Conservation (phyloP, 1,284 basidiomycete species). For the Anthracocystis panici-leucophaei region DNA sequence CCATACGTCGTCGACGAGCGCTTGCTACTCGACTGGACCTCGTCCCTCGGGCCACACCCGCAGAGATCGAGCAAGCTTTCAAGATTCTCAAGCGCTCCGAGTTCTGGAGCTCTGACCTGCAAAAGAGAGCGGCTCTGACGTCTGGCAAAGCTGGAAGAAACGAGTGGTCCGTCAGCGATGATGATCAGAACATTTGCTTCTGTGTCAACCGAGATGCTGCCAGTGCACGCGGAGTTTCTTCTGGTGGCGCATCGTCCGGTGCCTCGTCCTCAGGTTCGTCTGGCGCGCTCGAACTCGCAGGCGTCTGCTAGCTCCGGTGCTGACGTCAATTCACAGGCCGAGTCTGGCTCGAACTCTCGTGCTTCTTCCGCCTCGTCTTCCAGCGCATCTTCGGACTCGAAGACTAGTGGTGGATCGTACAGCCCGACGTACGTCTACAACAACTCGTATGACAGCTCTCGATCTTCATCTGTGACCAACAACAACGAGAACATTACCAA, state of each 20-base stretch:
- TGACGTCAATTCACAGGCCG: neutral
- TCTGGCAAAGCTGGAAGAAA: conserved; percentile 20
- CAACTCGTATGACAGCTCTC: conserved; percentile 35
- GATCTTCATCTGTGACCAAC: conserved; percentile 24
- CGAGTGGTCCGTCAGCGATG: conserved; percentile 34
- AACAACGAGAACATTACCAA: conserved; percentile 20
- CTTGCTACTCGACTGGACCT: conserved; percentile 23
- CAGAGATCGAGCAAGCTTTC: conserved; percentile 31
- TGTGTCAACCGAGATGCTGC: conserved; percentile 31
- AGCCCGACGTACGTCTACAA: conserved; percentile 40
- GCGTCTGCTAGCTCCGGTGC: conserved; percentile 9
- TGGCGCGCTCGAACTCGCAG: neutral
- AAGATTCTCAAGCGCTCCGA: conserved; percentile 32
- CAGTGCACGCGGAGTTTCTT: neutral
- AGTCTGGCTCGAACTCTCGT: conserved; percentile 3
- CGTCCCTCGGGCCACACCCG: conserved; percentile 21
- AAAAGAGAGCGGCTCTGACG: conserved; percentile 22
- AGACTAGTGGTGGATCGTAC: conserved; percentile 15
- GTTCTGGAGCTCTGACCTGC: conserved; percentile 13
- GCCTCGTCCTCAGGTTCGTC: conserved; percentile 5
- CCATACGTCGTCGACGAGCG: conserved; percentile 18
- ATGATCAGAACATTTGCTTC: conserved; percentile 37
- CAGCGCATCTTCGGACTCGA: neutral
- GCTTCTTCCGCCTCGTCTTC: conserved; percentile 12
- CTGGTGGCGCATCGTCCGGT: neutral